phyloP scores from a whole-genome alignment of 257 asterid genomes.

The Nicotiana tabacum region DNA sequence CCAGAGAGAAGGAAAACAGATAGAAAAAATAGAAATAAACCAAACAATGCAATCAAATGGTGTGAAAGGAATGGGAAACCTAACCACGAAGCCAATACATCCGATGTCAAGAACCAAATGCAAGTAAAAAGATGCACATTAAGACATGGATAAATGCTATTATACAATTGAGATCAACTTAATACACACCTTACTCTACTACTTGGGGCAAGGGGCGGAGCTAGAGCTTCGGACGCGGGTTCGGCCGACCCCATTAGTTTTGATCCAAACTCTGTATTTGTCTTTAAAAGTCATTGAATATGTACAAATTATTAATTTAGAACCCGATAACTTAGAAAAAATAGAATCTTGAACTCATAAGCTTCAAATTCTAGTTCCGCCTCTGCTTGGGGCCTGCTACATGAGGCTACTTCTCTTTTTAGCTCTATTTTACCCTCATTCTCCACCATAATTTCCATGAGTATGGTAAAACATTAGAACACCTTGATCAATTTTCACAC shows the following conservation, averaged over 20 bases:
- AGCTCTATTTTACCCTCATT: not conserved
- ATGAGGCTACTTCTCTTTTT: not conserved
- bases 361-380: too few relatives aligned
- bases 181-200: not conserved
- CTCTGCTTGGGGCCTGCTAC: not conserved
- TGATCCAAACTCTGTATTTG: too few relatives aligned
- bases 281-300: too few relatives aligned
- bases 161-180: not conserved
- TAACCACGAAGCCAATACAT: not conserved
- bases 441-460: not conserved
- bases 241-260: too few relatives aligned
- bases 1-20: not conserved
- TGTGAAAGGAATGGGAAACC: not conserved
- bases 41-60: not conserved
- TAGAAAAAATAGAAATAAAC: not conserved
- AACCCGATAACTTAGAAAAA: too few relatives aligned
- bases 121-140: not conserved
- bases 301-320: too few relatives aligned
- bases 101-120: not conserved
- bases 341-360: too few relatives aligned
- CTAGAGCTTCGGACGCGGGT: too few relatives aligned
- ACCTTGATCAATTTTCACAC: not conserved
- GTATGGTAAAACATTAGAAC: not conserved
- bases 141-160: not conserved
- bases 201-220: not conserved